phyloP scores from a whole-genome alignment of 2,329 filamentous ascomycete species.

The Ophiostoma quercus region DNA sequence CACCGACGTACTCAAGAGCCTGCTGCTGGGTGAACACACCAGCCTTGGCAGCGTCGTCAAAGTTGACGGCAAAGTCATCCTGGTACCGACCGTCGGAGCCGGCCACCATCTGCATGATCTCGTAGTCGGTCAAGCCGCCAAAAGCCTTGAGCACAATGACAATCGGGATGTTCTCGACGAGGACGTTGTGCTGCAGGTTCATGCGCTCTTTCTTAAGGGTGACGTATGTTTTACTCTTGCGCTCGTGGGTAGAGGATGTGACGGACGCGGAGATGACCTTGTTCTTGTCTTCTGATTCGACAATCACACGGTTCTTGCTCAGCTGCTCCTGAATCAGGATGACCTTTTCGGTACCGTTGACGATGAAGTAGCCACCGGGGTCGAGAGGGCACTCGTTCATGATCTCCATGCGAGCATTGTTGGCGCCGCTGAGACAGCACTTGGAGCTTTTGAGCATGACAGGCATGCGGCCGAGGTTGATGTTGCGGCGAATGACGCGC shows the following conservation, averaged over 20 bases:
- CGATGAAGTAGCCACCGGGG: slow-evolving; percentile 95
- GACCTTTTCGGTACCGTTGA: slow-evolving; percentile 96
- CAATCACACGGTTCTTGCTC: slow-evolving; percentile 98
- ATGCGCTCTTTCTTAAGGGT: slow-evolving; percentile 90
- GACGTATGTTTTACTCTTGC: slow-evolving; percentile 97
- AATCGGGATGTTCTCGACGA: slow-evolving; percentile 91
- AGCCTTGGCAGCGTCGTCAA: slow-evolving; percentile 81
- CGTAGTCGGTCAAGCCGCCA: slow-evolving; percentile 88
- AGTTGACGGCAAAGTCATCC: slow-evolving; percentile 91
- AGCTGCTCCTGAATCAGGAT: slow-evolving; percentile 97
- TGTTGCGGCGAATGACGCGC: slow-evolving; percentile 66
- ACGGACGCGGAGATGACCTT: slow-evolving; percentile 92
- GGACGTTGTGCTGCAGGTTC: slow-evolving; percentile 83
- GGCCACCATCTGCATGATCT: slow-evolving; percentile 86
- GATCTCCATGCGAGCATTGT: slow-evolving; percentile 79
- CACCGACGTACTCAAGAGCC: slow-evolving; percentile 86
- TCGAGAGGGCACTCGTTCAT: slow-evolving; percentile 96
- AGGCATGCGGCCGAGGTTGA: slow-evolving; percentile 83
- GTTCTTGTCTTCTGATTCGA: slow-evolving; percentile 88
- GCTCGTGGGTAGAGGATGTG: slow-evolving; percentile 93
- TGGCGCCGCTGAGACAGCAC: slow-evolving; percentile 78
- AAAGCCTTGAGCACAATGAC: slow-evolving; percentile 89
- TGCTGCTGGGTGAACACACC: slow-evolving; percentile 91
- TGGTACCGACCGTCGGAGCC: slow-evolving; percentile 85
- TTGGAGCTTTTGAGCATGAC: slow-evolving; percentile 97